phyloP scores from a whole-genome alignment of 345 rosid genomes.

The Noccaea caerulescens region DNA sequence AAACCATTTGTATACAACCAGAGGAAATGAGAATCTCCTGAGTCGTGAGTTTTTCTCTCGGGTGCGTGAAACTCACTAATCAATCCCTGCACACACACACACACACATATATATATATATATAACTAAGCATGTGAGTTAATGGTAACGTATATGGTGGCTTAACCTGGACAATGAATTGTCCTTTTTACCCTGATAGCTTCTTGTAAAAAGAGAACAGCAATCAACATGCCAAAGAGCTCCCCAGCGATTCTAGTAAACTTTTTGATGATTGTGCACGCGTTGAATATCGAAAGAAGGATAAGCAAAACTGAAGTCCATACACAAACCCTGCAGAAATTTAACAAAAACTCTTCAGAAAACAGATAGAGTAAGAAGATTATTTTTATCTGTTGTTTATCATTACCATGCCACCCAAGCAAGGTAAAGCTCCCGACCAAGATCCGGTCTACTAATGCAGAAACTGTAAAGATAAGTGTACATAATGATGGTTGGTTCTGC shows the following conservation, averaged over 20 bases:
- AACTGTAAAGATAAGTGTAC: conserved; percentile 81
- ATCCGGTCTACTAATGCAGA: conserved; percentile 58
- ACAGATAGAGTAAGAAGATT: background rate
- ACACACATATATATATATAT: background rate
- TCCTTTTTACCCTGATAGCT: conserved; percentile 64
- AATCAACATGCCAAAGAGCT: conserved; percentile 81
- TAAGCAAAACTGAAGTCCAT: conserved; percentile 68
- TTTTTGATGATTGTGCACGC: conserved; percentile 61
- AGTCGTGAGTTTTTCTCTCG: conserved; percentile 44
- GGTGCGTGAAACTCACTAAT: conserved; percentile 61
- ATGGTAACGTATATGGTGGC: background rate
- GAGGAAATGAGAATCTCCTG: conserved; percentile 53
- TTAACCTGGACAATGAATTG: background rate
- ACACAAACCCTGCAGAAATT: conserved; percentile 66
- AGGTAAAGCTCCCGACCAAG: conserved; percentile 63
- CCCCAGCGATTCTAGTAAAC: conserved; percentile 80
- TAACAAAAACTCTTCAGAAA: background rate
- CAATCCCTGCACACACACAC: conserved; percentile 54
- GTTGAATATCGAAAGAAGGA: conserved; percentile 69
- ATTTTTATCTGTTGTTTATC: conserved; percentile 16
- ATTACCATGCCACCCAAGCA: conserved; percentile 87
- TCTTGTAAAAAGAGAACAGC: conserved; percentile 81
- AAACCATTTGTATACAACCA: conserved; percentile 74
- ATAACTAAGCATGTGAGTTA: conserved; percentile 3
- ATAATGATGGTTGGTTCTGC: conserved; percentile 90